Conservation (phyloP, 768 basidiomycete species). For the Russula virescens region DNA sequence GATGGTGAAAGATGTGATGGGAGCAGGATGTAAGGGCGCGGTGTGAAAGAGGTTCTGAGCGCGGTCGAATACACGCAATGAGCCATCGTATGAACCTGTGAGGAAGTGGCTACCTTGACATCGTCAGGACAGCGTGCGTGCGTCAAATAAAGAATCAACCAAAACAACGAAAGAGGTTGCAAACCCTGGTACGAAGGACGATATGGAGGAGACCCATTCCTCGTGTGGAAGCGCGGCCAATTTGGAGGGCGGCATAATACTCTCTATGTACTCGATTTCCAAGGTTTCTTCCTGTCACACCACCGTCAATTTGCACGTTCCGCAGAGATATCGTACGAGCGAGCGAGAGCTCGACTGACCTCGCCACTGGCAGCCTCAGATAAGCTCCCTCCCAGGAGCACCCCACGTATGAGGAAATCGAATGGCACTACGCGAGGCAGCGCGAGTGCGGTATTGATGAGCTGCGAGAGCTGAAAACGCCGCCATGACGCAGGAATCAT, state of each 20-base stretch:
- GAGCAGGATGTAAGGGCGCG: constrained; percentile 50
- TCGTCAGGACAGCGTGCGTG: constrained; percentile 7
- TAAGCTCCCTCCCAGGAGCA: constrained; percentile 65
- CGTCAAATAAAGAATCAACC: not conserved
- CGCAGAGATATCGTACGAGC: not conserved
- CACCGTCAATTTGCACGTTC: not conserved
- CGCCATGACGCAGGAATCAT: constrained; percentile 88
- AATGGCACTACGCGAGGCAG: constrained; percentile 76
- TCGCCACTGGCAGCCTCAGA: constrained; percentile 76
- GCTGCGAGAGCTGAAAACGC: constrained; percentile 94
- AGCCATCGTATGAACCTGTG: constrained; percentile 78
- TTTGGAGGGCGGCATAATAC: constrained; percentile 21
- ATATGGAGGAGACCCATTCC: constrained; percentile 89
- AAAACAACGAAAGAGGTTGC: constrained; percentile 11
- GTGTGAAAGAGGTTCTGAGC: constrained; percentile 51
- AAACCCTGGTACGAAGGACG: constrained; percentile 53
- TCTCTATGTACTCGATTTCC: constrained; percentile 25
- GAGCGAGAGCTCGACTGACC: constrained; percentile 36
- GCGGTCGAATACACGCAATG: constrained; percentile 67
- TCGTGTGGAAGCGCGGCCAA: constrained; percentile 78
- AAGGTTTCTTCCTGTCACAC: constrained; percentile 69
- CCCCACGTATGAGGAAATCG: constrained; percentile 86
- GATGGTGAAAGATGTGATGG: constrained; percentile 60
- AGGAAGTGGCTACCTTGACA: constrained; percentile 51
- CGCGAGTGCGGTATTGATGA: constrained; percentile 89